Conservation (phyloP, 495 filamentous ascomycete genomes). For the Hypoxylon lenormandii region DNA sequence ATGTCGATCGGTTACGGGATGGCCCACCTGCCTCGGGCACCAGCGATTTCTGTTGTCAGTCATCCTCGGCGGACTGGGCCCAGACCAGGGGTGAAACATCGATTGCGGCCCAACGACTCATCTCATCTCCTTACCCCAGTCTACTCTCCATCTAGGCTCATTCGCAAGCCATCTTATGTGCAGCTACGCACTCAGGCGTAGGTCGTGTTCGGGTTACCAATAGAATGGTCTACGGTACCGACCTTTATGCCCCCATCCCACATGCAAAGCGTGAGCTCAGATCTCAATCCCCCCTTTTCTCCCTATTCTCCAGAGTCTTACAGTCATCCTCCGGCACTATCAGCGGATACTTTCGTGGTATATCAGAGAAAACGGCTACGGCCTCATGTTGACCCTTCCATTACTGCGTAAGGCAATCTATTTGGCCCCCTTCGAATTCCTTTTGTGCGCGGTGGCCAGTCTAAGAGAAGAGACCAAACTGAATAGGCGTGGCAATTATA, state of each 20-base stretch:
- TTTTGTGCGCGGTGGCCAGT: no score
- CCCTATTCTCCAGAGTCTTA: no score
- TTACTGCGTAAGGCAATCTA: no score
- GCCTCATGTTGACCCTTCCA: no score
- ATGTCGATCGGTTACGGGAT: slow-evolving; percentile 19
- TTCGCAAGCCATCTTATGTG: slow-evolving; percentile 16
- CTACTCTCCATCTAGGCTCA: background rate
- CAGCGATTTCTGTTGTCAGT: slow-evolving; percentile 17
- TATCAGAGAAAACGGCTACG: no score
- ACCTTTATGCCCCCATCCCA: no score
- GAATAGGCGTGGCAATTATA: no score
- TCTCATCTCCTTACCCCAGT: slow-evolving; percentile 16
- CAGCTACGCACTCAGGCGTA: slow-evolving; percentile 4
- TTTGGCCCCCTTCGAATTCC: no score
- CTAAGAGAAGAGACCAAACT: no score
- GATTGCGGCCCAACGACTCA: slow-evolving; percentile 40
- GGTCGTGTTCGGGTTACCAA: slow-evolving; percentile 33
- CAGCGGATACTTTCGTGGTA: no score
- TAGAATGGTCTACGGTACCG: background rate
- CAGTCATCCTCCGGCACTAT: no score
- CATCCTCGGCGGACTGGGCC: slow-evolving; percentile 21
- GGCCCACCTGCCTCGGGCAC: slow-evolving; percentile 24
- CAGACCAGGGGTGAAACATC: slow-evolving; percentile 35
- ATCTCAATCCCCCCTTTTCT: background rate
- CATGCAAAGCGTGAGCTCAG: background rate